Evolutionary conservation across 2,329 filamentous ascomycete genomes (phyloP), one percentile per base, ranked within the genome.

Genomic region (Xylariaceae sp.): DNA sequence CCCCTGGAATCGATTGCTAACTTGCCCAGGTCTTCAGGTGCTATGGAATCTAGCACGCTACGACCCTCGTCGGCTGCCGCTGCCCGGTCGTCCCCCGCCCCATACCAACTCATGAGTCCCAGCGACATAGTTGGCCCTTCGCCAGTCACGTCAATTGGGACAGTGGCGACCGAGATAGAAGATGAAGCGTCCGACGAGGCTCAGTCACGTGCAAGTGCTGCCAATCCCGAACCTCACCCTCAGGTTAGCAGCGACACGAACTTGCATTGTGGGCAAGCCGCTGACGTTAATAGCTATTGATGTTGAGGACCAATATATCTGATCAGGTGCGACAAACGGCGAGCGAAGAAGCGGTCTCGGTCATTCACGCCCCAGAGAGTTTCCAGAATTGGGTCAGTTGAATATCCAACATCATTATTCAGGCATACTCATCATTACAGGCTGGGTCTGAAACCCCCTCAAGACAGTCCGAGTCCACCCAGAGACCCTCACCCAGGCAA

Each of bases 361-460:
- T 96, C 49, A 96, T 97, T 62, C 92, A 96, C 77, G 91, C 90
- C 13, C 92, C 92, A 0, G 81, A 91, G 60, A 90, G 88, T 57
- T 97, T 94, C 72, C 82, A 84, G 50, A 83, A 83, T 63, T 96
- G 94, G 82, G 90, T 94, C 71, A 68, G 82, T 69, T 35, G 23
- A 32, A 35, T 41, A n/a, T 30, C 18, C 18, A 15, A 47, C 21
- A 15, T 18, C n/a, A 35, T 43, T 15, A 20, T 21, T 16, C 11
- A 53, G 15, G 24, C 20, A 37, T 32, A 58, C 69, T 72, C 51
- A 68, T 37, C 20, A 24, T 50, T 35, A 26, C 46, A 82, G 79
- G 71, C 74, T 35, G 75, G 75, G 6, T 71, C 71, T 43, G 75
- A 79, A 26, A 66, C 72, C 9, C 65, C 67, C 2, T 64, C 70